These are phyloP conservation scores for Skeletonema marinoi DNA, from an alignment of 108 stramenopile species.

Conservation along the genomic window DNA sequence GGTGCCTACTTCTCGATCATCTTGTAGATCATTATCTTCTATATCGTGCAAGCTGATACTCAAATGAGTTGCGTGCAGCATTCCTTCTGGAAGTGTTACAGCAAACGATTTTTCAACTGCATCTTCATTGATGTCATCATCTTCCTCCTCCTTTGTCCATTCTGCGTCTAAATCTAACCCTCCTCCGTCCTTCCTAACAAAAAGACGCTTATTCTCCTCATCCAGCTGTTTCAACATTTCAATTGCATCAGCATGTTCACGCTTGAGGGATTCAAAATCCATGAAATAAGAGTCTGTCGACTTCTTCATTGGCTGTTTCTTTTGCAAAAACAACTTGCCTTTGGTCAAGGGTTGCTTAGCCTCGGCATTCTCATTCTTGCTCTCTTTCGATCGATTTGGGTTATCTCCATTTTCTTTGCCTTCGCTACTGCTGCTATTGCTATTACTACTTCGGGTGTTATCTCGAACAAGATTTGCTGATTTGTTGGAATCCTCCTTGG, in stretches of 20 bases:
- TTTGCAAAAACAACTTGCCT: conserved; percentile 13
- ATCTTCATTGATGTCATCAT: background rate
- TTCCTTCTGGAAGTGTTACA: background rate
- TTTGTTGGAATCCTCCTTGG: conserved; percentile 1
- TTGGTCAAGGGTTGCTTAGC: background rate
- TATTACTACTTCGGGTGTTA: background rate
- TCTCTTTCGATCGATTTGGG: too few species aligned
- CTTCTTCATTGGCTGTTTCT: conserved; percentile 6
- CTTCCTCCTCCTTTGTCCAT: background rate
- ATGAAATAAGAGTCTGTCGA: conserved; percentile 8
- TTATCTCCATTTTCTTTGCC: conserved; percentile 3
- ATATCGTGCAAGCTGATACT: background rate
- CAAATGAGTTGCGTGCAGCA: conserved; percentile 3
- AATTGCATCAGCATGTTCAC: conserved; percentile 45
- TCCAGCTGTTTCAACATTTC: conserved; percentile 45
- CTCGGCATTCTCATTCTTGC: background rate
- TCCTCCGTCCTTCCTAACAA: background rate
- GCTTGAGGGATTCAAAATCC: conserved; percentile 40
- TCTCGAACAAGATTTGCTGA: background rate
- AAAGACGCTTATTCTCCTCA: background rate
- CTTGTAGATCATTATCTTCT: background rate
- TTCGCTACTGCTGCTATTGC: background rate
- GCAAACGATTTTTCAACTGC: background rate
- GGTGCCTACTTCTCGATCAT: background rate
- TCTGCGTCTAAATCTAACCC: background rate